Conservation (phyloP, 306 rosid genomes). For the Delonix regia region DNA sequence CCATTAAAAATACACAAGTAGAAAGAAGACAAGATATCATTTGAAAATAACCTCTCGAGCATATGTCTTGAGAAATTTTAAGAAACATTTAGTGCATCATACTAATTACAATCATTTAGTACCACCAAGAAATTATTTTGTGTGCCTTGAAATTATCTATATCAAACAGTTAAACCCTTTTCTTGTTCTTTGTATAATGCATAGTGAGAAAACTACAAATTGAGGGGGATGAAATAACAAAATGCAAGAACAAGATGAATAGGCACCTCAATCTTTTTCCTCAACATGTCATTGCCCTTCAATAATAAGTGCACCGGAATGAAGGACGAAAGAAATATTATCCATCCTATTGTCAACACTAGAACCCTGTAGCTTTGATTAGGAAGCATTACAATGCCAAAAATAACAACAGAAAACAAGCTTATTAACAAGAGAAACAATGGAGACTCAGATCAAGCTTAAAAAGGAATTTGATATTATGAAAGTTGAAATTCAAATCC, state of each 20-base stretch:
- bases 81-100: background rate
- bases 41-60: background rate
- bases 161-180: background rate
- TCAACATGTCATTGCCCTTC: conserved; percentile 64
- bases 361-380: conserved; percentile 62
- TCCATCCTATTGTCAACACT: conserved; percentile 79
- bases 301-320: conserved; percentile 67
- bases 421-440: conserved; percentile 7
- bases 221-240: background rate
- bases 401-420: background rate
- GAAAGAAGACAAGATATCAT: background rate
- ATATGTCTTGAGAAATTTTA: background rate
- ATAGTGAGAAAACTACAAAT: conserved; percentile 1
- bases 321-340: conserved; percentile 71
- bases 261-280: conserved; percentile 70
- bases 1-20: background rate
- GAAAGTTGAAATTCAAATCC: background rate
- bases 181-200: background rate
- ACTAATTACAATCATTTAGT: background rate
- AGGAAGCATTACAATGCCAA: background rate
- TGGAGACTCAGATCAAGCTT: background rate
- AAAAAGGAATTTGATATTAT: background rate
- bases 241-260: conserved; percentile 19
- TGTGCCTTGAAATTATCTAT: conserved; percentile 16
- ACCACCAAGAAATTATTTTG: conserved; percentile 5